A percentile compares a stretch with the other conserved stretches of the same genome.
phyloP scores from a whole-genome alignment of 345 rosid species.

The Euclidium syriacum region DNA sequence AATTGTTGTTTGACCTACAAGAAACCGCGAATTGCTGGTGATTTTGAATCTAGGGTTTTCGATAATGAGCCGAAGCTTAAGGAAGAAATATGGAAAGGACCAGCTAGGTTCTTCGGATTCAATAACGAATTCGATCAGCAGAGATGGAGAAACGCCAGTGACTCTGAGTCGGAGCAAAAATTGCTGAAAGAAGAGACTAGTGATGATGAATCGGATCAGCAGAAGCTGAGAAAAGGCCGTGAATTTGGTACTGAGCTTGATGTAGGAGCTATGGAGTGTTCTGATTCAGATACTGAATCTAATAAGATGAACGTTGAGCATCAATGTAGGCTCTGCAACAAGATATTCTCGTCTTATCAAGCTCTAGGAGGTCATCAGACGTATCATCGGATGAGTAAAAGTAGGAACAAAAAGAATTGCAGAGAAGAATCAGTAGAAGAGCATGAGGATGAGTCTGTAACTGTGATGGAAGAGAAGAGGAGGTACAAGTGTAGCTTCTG shows the following conservation, averaged over 20 bases:
- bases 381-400: conserved; percentile 35
- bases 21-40: conserved; percentile 11
- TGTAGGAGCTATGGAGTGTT: neutral
- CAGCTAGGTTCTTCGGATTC: neutral
- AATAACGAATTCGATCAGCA: neutral
- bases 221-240: neutral
- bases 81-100: neutral
- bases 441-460: conserved; percentile 12
- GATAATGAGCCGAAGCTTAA: neutral
- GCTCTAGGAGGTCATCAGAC: conserved; percentile 72
- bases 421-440: conserved; percentile 17
- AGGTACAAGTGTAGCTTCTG: conserved; percentile 36
- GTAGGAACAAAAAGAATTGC: conserved; percentile 13
- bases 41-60: neutral
- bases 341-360: conserved; percentile 40
- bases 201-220: neutral
- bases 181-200: neutral
- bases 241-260: conserved; percentile 6
- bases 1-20: conserved; percentile 23
- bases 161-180: neutral
- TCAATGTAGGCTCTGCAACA: conserved; percentile 50
- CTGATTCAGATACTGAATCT: conserved; percentile 2
- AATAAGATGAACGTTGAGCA: conserved; percentile 11
- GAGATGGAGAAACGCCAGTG: neutral
- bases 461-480: conserved; percentile 19